phyloP scores from a whole-genome alignment of 2,329 filamentous ascomycete species.

The Lasiodiplodia citricola region DNA sequence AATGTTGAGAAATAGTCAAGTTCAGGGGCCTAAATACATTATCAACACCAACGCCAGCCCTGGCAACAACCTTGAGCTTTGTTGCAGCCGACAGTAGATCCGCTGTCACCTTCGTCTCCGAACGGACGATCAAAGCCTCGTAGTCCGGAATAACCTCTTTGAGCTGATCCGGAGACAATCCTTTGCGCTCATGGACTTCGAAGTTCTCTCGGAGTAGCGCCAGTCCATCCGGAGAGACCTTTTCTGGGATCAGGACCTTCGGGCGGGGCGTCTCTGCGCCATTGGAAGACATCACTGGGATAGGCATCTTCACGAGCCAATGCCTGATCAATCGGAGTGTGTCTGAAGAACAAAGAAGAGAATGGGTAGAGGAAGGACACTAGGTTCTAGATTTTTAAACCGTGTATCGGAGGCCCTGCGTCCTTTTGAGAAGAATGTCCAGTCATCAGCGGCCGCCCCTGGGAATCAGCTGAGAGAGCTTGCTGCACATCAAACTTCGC shows the following conservation, averaged over 20 bases:
- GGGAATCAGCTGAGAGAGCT: slow-evolving; percentile 36
- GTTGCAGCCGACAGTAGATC: slow-evolving; percentile 68
- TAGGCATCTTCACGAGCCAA: slow-evolving; percentile 36
- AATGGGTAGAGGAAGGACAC: background rate
- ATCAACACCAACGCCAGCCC: slow-evolving; percentile 71
- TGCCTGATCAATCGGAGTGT: background rate
- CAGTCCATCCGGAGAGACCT: slow-evolving; percentile 79
- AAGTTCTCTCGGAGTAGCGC: slow-evolving; percentile 69
- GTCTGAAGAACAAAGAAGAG: background rate
- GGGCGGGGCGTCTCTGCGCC: slow-evolving; percentile 39
- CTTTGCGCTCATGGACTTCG: slow-evolving; percentile 71
- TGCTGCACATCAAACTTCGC: slow-evolving; percentile 7
- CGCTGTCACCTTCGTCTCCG: slow-evolving; percentile 79
- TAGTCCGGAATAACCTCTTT: slow-evolving; percentile 71
- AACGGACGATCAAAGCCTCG: slow-evolving; percentile 78
- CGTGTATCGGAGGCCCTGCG: slow-evolving; percentile 7
- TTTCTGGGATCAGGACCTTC: slow-evolving; percentile 76
- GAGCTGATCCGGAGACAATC: slow-evolving; percentile 67
- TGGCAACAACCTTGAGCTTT: slow-evolving; percentile 76
- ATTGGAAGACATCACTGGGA: slow-evolving; percentile 31
- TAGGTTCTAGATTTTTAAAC: background rate
- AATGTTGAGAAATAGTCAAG: background rate
- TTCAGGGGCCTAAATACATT: slow-evolving; percentile 19
- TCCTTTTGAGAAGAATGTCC: background rate
- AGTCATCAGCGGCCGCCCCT: slow-evolving; percentile 11